Conservation (phyloP, 2,329 filamentous ascomycete species). For the Hysterium pulicare region DNA sequence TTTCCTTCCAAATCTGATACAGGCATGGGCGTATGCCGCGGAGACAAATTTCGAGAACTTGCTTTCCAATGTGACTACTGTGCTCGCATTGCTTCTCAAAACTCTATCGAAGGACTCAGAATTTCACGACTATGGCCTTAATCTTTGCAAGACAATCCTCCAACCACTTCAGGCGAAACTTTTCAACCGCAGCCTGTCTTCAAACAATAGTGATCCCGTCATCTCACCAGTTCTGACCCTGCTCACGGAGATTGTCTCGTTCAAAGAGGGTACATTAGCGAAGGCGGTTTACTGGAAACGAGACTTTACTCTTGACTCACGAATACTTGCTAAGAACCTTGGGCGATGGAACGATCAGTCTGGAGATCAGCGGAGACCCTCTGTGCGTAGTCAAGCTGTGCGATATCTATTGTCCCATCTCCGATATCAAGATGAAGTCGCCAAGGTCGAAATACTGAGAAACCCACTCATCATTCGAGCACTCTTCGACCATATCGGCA, state of each 20-base stretch:
- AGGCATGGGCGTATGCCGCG: conserved; percentile 81
- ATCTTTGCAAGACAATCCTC: conserved; percentile 76
- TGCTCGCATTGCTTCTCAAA: conserved; percentile 77
- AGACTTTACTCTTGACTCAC: conserved; percentile 67
- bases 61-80: conserved; percentile 74
- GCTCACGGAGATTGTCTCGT: conserved; percentile 76
- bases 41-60: conserved; percentile 77
- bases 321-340: conserved; percentile 76
- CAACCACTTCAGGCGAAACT: conserved; percentile 78
- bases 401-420: conserved; percentile 77
- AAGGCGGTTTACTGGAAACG: conserved; percentile 73
- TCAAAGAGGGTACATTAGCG: conserved; percentile 81
- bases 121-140: conserved; percentile 69
- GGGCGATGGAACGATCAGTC: conserved; percentile 58
- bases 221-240: conserved; percentile 85
- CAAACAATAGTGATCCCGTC: conserved; percentile 79
- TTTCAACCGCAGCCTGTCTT: conserved; percentile 72
- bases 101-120: conserved; percentile 71
- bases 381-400: conserved; percentile 77
- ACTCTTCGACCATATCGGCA: conserved; percentile 72
- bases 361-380: conserved; percentile 62
- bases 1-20: conserved; percentile 75
- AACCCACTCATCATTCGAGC: conserved; percentile 67
- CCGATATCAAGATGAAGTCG: conserved; percentile 70
- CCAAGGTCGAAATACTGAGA: conserved; percentile 77